Evolutionary conservation across 2,329 filamentous ascomycete species (phyloP), one percentile per base, ranked within the genome.

Genomic region (Myriosclerotinia duriaeana): DNA sequence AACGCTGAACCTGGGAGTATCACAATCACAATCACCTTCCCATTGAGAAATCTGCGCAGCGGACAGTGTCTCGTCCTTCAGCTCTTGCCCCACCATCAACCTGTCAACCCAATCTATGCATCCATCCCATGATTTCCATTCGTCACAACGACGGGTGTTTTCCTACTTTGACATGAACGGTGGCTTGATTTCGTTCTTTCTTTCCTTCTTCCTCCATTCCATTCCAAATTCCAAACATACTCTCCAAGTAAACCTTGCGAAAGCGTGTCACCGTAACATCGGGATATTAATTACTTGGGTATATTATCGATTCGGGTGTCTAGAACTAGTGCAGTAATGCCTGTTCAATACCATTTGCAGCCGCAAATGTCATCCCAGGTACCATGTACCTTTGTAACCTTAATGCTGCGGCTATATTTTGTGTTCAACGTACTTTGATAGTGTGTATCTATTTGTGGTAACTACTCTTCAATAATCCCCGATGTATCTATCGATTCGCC

Each of bases 331-430:
- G 9, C 8, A 26, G 58, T 61, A 1, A 34, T 61, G 38, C 58
- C 12, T 7, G 46, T 22, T 22, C 44, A 56, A 30, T 58, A 58
- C 15, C 11, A 58, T 44, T 44, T 20, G 34, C 58, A 50, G 58
- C 34, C 44, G 30, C 58, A 61, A 61, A 50, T 61, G 44, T 20
- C 58, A 61, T 61, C 38, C 38, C 34, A 50, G 22, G 58, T 61
- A 40, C 5, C n/a, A 26, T 14, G 20, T 40, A 61, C n/a, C 7
- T 61, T 38, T 26, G 58, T 52, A 61, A 61, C 44, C 38, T 58
- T 12, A 50, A 50, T 8, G n/a, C 58, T 26, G 58, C 58, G 44
- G 58, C 34, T 61, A 50, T 50, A 40, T 40, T 61, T 8, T 61
- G 58, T 61, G n/a, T 61, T 38, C 44, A 14, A 17, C 50, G 44